These are phyloP conservation scores for Rhododendron mucronatum DNA, from an alignment of 148 eudicot species.

Conservation along the genomic window DNA sequence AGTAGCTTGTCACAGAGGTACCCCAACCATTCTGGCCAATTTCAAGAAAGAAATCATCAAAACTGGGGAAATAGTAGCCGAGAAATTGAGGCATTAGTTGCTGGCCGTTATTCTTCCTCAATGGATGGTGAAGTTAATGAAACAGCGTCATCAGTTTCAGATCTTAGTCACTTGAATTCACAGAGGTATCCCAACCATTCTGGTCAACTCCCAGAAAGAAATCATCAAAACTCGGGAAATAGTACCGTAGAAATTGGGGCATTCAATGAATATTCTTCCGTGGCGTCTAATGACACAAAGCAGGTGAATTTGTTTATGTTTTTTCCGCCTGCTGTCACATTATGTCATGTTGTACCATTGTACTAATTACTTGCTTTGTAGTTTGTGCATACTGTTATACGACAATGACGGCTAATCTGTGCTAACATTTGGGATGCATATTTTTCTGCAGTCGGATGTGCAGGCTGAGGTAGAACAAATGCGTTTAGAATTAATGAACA, in stretches of 20 bases:
- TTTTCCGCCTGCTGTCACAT: background rate
- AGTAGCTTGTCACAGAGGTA: background rate
- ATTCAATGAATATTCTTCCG: conserved; percentile 15
- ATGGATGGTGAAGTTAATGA: background rate
- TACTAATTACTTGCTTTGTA: background rate
- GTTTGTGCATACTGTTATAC: background rate
- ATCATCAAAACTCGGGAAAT: background rate
- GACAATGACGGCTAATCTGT: background rate
- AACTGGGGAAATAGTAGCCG: background rate
- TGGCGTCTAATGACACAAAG: conserved; percentile 34
- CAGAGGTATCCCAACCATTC: background rate
- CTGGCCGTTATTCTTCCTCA: background rate
- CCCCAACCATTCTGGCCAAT: background rate
- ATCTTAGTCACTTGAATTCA: background rate
- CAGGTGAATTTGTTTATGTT: conserved; percentile 21
- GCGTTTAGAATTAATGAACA: conserved; percentile 50
- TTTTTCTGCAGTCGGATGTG: conserved; percentile 47
- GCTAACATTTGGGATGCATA: background rate
- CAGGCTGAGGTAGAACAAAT: conserved; percentile 56
- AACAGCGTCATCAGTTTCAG: background rate
- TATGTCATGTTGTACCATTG: background rate
- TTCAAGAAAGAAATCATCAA: background rate
- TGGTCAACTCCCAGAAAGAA: background rate
- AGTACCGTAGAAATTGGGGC: background rate
- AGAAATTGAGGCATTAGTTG: background rate